These are phyloP conservation scores for Backusella macrospora DNA, from an alignment of 192 early-diverging fungal genomes.

Conservation along the genomic window DNA sequence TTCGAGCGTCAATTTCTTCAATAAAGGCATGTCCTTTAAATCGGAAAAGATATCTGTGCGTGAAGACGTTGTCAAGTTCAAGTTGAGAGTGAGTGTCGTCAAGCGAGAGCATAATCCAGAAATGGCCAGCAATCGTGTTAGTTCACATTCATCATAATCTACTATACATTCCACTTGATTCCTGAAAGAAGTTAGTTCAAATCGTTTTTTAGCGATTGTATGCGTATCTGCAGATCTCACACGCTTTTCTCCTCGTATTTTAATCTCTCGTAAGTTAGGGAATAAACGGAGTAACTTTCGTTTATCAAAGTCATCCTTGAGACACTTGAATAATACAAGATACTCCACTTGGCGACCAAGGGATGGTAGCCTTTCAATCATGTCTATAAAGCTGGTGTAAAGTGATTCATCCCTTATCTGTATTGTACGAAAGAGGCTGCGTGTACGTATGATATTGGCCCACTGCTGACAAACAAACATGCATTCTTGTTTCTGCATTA, in stretches of 20 bases:
- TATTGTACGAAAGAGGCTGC: neutral
- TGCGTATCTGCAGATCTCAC: neutral
- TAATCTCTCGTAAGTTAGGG: neutral
- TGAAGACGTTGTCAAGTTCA: neutral
- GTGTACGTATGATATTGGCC: neutral
- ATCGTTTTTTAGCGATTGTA: neutral
- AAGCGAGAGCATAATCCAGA: neutral
- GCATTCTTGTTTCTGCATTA: constrained; percentile 7
- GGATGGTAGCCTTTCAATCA: neutral
- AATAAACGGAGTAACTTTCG: constrained; percentile 1
- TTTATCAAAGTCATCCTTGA: neutral
- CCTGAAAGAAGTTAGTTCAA: constrained; percentile 4
- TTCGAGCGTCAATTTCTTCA: neutral
- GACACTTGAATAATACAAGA: constrained; percentile 3
- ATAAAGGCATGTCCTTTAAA: constrained; percentile 1
- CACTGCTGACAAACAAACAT: neutral
- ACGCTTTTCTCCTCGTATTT: constrained; percentile 1
- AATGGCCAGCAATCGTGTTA: neutral
- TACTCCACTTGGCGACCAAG: constrained; percentile 5
- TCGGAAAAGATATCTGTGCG: neutral
- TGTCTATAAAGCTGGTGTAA: neutral
- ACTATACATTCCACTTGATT: constrained; percentile 4
- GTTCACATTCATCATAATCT: constrained; percentile 6
- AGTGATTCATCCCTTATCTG: neutral
- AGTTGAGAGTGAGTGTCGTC: constrained; percentile 1